A percentile compares a stretch with the other conserved stretches of the same genome.
Evolutionary conservation across 306 rosid species (phyloP).

Genomic region (Fragaria ananassa): DNA sequence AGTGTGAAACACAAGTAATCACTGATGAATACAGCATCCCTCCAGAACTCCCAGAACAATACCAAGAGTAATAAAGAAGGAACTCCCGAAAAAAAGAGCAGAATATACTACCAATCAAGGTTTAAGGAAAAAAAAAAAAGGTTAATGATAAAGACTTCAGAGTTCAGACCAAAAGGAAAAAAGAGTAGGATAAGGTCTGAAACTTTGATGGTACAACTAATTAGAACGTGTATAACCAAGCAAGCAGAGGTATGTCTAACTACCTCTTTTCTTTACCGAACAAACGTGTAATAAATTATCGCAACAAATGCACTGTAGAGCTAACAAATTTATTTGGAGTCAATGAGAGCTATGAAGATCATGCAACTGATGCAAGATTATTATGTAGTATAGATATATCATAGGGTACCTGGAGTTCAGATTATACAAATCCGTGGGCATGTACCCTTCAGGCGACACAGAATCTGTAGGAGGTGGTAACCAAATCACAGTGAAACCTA

Average conservation of each 20-base stretch:
- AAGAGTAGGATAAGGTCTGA: neutral
- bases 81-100: neutral
- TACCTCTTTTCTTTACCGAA: too few species aligned
- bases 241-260: conserved; percentile 4
- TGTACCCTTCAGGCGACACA: conserved; percentile 92
- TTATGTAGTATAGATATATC: neutral
- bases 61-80: neutral
- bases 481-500: conserved; percentile 92
- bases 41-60: neutral
- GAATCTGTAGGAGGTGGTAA: conserved; percentile 98
- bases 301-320: neutral
- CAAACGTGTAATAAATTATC: neutral
- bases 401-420: conserved; percentile 73
- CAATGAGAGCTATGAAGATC: neutral
- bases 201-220: neutral
- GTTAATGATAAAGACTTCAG: neutral
- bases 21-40: conserved; percentile 17
- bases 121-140: neutral
- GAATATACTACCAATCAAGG: neutral
- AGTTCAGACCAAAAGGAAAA: neutral
- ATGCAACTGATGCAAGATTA: neutral
- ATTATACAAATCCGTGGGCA: conserved; percentile 91
- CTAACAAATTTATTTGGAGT: neutral
- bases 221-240: neutral
- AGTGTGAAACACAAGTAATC: conserved; percentile 14